Base-by-base conservation (phyloP, 257 asterid genomes). In the Dorcoceras hygrometricum region DNA sequence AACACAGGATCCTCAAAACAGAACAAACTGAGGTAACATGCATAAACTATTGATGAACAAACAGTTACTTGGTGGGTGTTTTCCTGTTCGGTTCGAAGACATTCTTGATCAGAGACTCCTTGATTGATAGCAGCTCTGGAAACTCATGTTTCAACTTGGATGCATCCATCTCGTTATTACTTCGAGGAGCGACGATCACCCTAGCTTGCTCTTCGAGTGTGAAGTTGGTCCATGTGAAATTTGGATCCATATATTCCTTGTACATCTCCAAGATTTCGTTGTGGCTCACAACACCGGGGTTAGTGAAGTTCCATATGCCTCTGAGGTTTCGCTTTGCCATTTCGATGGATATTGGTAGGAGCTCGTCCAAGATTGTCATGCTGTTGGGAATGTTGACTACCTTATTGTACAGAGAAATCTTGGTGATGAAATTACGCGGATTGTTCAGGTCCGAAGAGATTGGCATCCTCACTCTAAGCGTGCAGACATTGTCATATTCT, bases 231-330 rank as follows among this genome's bases (percentile, higher is more conserved):
- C 72, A 75, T 25, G 32, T 65, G 20, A 69, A 75, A 25, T 59
- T 10, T 3, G 69, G 75, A 55, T 75, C 69, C 4, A 75, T 70
- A 57, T 75, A 69, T 0, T 75, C 61, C 62, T 58, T 61, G 62
- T 76, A 75, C 80, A 75, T 46, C 51, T 75, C 80, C 64, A 75
- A 43, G 23, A 75, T 71, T 65, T 75, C 80, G 11, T 75, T 75
- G 73, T 75, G 76, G 34, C 73, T 75, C 29, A 71, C 68, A 6
- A 71, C 76, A 4, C 80, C 80, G 0, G 80, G 73, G 29, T 75
- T 75, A 8, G 80, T 75, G 70, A 70, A 75, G 62, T 75, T 75
- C 69, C 73, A 75, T 70, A 75, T 75, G 7, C 80, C 80, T 23
- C 48, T 75, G 34, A 54, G 60, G 73, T 75, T 75, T 51, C 80